phyloP scores from a whole-genome alignment of 2,329 filamentous ascomycete species.

The Phoma sp. region DNA sequence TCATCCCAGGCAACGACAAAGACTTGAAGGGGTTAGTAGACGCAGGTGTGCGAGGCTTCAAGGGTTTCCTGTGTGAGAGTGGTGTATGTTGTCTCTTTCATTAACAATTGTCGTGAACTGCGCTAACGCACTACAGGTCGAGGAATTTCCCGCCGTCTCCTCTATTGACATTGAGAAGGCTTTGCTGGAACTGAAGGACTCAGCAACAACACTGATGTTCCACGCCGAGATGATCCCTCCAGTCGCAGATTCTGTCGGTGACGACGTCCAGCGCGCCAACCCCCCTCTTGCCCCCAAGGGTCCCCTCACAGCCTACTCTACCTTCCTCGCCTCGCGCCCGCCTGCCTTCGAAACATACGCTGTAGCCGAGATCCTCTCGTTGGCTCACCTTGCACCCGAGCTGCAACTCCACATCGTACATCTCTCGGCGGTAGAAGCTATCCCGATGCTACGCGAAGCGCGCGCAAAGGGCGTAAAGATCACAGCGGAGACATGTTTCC shows the following conservation, averaged over 20 bases:
- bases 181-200: slow-evolving; percentile 79
- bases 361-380: slow-evolving; percentile 81
- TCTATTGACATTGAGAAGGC: slow-evolving; percentile 78
- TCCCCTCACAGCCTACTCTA: slow-evolving; percentile 78
- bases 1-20: slow-evolving; percentile 85
- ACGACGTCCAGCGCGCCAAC: slow-evolving; percentile 72
- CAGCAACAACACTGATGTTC: slow-evolving; percentile 95
- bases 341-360: slow-evolving; percentile 91
- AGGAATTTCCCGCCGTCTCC: slow-evolving; percentile 94
- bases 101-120: not conserved
- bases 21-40: slow-evolving; percentile 82
- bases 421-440: slow-evolving; percentile 85
- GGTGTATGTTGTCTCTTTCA: slow-evolving; percentile 69
- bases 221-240: slow-evolving; percentile 98
- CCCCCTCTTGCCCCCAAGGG: slow-evolving; percentile 75
- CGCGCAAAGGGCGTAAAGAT: slow-evolving; percentile 78
- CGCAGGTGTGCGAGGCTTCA: slow-evolving; percentile 91
- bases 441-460: slow-evolving; percentile 78
- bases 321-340: slow-evolving; percentile 90
- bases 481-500: slow-evolving; percentile 94
- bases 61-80: slow-evolving; percentile 96
- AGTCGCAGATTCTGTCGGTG: slow-evolving; percentile 77
- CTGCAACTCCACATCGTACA: slow-evolving; percentile 94
- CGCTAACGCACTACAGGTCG: slow-evolving; percentile 64
- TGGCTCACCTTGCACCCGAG: slow-evolving; percentile 79